phyloP scores from a whole-genome alignment of 2,329 filamentous ascomycete genomes.

The Monosporascus cannonballus region DNA sequence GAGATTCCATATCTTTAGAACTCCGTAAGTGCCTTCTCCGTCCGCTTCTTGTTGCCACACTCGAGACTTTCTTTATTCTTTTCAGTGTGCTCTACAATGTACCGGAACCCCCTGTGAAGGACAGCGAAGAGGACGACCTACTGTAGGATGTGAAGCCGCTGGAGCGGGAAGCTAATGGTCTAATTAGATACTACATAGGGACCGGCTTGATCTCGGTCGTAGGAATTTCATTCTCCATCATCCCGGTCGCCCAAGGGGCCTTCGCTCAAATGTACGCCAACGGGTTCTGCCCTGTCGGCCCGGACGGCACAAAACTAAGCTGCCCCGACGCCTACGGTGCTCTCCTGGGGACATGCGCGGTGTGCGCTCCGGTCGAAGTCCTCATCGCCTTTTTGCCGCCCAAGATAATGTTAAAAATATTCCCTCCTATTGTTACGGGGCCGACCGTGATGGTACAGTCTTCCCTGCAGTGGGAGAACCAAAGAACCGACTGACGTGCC shows the following conservation, averaged over 20 bases:
- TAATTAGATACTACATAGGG: slow-evolving; percentile 61
- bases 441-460: slow-evolving; percentile 50
- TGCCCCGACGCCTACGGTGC: slow-evolving; percentile 74
- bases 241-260: slow-evolving; percentile 65
- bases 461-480: not conserved
- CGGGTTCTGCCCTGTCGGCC: slow-evolving; percentile 57
- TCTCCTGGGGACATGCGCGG: slow-evolving; percentile 62
- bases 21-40: slow-evolving; percentile 37
- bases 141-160: not conserved
- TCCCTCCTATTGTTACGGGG: slow-evolving; percentile 73
- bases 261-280: slow-evolving; percentile 73
- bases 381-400: slow-evolving; percentile 70
- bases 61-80: too few species aligned
- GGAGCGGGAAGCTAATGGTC: slow-evolving; percentile 1
- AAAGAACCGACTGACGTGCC: slow-evolving; percentile 1
- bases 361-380: slow-evolving; percentile 65
- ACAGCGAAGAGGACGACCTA: too few species aligned
- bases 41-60: too few species aligned
- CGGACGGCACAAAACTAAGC: slow-evolving; percentile 59
- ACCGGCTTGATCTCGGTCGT: slow-evolving; percentile 78
- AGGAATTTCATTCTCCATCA: slow-evolving; percentile 71
- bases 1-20: slow-evolving; percentile 64
- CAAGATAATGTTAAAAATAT: slow-evolving; percentile 61
- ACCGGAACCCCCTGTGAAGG: too few species aligned
- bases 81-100: too few species aligned